phyloP scores from a whole-genome alignment of 2,329 filamentous ascomycete genomes.

The Penicillium crustosum region DNA sequence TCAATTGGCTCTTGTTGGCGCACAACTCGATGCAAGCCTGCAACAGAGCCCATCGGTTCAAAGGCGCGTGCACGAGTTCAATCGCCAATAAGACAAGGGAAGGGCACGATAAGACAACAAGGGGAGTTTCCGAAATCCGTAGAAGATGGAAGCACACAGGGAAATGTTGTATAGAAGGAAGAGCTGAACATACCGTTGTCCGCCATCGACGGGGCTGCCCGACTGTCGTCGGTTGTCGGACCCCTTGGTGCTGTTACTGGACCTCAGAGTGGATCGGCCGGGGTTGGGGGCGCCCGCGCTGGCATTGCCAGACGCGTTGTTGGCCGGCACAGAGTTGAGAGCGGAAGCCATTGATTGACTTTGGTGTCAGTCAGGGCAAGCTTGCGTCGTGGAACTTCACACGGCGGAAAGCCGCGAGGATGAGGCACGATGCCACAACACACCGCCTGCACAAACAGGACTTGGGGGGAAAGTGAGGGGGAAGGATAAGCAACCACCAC shows the following conservation, averaged over 20 bases:
- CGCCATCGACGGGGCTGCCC: conserved; percentile 55
- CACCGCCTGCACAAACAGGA: conserved; percentile 41
- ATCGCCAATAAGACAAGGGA: conserved; percentile 1
- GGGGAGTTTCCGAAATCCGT: neutral
- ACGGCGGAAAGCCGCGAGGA: conserved; percentile 37
- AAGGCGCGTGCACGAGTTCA: conserved; percentile 18
- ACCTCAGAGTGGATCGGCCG: conserved; percentile 50
- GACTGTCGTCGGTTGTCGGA: conserved; percentile 58
- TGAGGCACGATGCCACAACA: conserved; percentile 36
- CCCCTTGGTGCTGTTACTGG: conserved; percentile 51
- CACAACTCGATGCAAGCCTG: conserved; percentile 15
- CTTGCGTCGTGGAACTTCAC: conserved; percentile 38
- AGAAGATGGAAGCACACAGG: neutral
- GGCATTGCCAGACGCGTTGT: conserved; percentile 40
- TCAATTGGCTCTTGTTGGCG: conserved; percentile 21
- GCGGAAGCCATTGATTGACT: conserved; percentile 44
- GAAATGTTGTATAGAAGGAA: neutral
- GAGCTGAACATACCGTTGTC: conserved; percentile 52
- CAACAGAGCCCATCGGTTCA: conserved; percentile 11
- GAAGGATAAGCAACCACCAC: conserved; percentile 13
- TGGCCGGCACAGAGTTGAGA: conserved; percentile 39
- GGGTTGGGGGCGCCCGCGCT: conserved; percentile 41
- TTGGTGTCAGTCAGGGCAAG: conserved; percentile 30
- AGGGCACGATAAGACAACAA: conserved; percentile 5
- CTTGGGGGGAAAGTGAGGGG: conserved; percentile 12